Evolutionary conservation across 2,329 filamentous ascomycete genomes (phyloP), one percentile per base, ranked within the genome.

Genomic region (Aspergillus aculeatinus): DNA sequence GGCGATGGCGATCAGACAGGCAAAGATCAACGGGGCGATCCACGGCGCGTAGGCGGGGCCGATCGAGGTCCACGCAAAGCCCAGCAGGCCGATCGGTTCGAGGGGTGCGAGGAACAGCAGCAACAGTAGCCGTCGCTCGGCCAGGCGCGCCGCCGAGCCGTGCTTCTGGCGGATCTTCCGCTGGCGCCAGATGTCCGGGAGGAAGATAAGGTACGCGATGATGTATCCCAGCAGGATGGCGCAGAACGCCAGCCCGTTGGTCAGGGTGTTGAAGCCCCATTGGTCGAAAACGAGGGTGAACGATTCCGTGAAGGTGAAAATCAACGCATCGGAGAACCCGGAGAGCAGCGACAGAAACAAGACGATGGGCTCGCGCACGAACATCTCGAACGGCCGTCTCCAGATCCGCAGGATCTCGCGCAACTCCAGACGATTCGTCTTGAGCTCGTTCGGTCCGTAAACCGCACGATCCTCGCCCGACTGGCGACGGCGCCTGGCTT

Each of bases 401-500:
- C 85, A 86, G 59, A 86, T 82, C 5, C 77, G 72, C 35, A 85
- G 61, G 19, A 89, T 77, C 65, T 89, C 86, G 59, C 78, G 80
- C 61, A 77, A n/a, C 12, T 19, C 76, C 2, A 83, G 83, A 72
- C 89, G 86, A 42, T 85, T 82, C 61, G 85, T 79, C 11, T 76
- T 74, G 76, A 85, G 86, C 74, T 93, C 90, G 60, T 89, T 87
- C 1, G 89, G 89, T 0, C 91, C 90, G 67, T 85, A 91, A 64
- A 92, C 72, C 64, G 90, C 86, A 54, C 81, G 79, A 35, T 76
- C 71, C 65, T 84, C 75, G 35, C 86, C 86, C 9, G 79, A 78
- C 76, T 87, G 80, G 73, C 91, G 85, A 64, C 87, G 85, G 73
- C 85, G 86, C 82, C 91, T 91, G 29, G 91, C 91, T 60, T 92